Base-by-base conservation (phyloP, 768 basidiomycete species). In the Paxillus involutus region DNA sequence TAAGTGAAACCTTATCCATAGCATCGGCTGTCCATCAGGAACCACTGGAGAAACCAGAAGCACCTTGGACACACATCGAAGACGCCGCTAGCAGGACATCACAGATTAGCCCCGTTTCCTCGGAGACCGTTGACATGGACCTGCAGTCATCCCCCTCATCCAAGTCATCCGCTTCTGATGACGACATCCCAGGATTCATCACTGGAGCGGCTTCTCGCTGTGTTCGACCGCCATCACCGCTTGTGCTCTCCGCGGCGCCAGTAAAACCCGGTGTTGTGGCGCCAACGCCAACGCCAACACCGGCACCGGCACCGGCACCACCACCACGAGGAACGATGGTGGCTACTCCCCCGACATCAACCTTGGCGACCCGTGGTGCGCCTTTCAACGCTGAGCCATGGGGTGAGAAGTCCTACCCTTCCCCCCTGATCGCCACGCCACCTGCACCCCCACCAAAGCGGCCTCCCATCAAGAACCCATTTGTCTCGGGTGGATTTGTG, bases 401-500 rank as follows among this genome's bases (percentile, higher is more conserved):
- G 9, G 9, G 44, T 7, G 60, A 62, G 43, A 68, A 57, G 26
- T 41, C 43, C 16, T 55, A 52, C 30, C 29, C 48, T 8, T 47
- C 56, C 21, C 29, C 53, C 13, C 43, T 52, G 33, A 21, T 47
- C 39, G 47, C 57, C 14, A 17, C 36, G 3, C 46, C 35, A 41
- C 41, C 37, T 48, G 42, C 45, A 12, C 44, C 51, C 6, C 42
- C 26, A 36, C 17, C 53, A 26, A 60, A 60, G 53, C 69, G 65
- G 39, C 51, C 59, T 8, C 39, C 57, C 3, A 44, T 71, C 37
- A 62, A 64, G 42, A 80, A 77, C 61, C 73, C 78, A n/a, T 80
- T 82, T 51, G 74, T 81, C 11, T 79, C 79, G 10, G 77, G 73
- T n/a, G 79, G 80, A 17, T 76, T 79, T 44, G 65, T 80, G 52